Base-by-base conservation (phyloP, 108 stramenopile species). In the Schizochytrium sp. region DNA sequence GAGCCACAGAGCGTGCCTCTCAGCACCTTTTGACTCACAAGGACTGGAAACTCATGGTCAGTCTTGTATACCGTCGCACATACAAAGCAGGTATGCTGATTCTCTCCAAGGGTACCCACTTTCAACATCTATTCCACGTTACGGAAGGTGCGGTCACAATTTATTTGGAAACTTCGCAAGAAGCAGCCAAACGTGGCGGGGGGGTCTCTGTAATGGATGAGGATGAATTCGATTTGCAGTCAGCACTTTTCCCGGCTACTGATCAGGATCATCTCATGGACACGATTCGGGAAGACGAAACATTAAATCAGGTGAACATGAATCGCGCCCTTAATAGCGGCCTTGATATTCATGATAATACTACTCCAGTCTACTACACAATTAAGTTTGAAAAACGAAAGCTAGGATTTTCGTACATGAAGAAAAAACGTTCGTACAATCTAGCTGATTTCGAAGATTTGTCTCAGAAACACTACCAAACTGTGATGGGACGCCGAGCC, bases 21-120 rank as follows among this genome's bases (percentile, higher is more conserved):
- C 76, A 83, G 76, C 76, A 83, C 28, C 76, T 83, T 50, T 40
- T 83, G 28, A 83, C 76, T 8, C 76, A 83, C 53, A 49, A 55
- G 47, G 76, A 83, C 53, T 83, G 76, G 76, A 83, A 83, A 2
- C 76, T 83, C 50, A 49, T 83, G 53, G 76, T 83, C 47, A 83
- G 76, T 53, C 53, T 83, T 40, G 76, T 83, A n/a, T 83, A 55
- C 50, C 76, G 76, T 10, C 12, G 53, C 47, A 53, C 40, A 0
- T 83, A 83, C 53, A 49, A 83, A 38, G 76, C 76, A 38, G 76
- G 76, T 38, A 55, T 55, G 76, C 49, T 40, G 50, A 83, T 83
- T 10, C 76, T 55, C 8, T n/a, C 17, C 0, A 83, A 83, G 47
- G 76, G 76, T 55, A 55, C 76, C 76, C 53, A 49, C 28, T 40